phyloP scores from a whole-genome alignment of 371 early-diverging fungal species.

The Saksenaea oblongispora region DNA sequence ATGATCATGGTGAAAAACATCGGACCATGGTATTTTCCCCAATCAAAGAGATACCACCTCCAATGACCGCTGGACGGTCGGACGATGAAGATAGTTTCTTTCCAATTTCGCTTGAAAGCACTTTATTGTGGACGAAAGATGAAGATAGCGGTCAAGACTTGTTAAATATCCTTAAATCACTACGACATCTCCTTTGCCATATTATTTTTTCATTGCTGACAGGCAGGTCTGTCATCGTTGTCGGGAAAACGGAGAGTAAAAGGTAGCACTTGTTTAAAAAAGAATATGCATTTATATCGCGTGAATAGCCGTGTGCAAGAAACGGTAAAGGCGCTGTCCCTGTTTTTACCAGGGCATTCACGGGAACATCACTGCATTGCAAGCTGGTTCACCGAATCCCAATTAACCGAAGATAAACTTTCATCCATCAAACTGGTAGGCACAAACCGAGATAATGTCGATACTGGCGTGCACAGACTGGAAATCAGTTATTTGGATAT shows the following conservation, averaged over 20 bases:
- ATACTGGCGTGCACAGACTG: constrained; percentile 35
- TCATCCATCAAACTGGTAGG: constrained; percentile 40
- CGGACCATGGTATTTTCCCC: neutral
- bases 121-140: constrained; percentile 14
- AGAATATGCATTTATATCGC: neutral
- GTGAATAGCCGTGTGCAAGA: constrained; percentile 29
- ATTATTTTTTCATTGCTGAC: constrained; percentile 44
- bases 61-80: neutral
- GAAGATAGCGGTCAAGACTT: neutral
- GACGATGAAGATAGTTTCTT: neutral
- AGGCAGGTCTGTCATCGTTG: constrained; percentile 40
- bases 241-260: constrained; percentile 29
- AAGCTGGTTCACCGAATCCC: constrained; percentile 29
- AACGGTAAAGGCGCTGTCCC: constrained; percentile 32
- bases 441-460: constrained; percentile 24
- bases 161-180: constrained; percentile 1
- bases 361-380: constrained; percentile 24
- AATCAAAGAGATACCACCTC: neutral
- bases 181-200: constrained; percentile 27
- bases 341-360: constrained; percentile 42
- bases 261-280: constrained; percentile 16
- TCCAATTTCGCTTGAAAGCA: neutral
- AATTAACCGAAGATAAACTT: constrained; percentile 28
- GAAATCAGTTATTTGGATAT: constrained; percentile 43
- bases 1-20: neutral